Evolutionary conservation across 1,139 yeast species (phyloP), one percentile per base, ranked within the genome.

Genomic region (Candida sp.): DNA sequence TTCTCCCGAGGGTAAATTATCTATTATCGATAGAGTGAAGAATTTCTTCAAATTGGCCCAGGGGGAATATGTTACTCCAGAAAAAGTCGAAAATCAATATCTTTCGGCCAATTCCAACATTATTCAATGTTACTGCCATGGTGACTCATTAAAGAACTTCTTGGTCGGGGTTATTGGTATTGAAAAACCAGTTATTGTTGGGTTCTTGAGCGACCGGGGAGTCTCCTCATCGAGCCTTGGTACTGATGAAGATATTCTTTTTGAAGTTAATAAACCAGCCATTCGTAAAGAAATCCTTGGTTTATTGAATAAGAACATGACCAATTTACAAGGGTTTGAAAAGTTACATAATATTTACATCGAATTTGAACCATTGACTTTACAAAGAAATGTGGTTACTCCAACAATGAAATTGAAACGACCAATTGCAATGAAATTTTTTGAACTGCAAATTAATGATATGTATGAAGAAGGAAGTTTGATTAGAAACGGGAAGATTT

Each of bases 351-450:
- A 87, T 53, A 60, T 82, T 22, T 61, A 63, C 36, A 68, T 84
- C 42, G 81, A 70, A 33, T 58, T 84, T 41, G 93, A 86, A 49
- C 91, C 93, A 2, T 75, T 87, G 58, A 81, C 75, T 29, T 63
- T 80, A 29, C 85, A 78, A 38, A 79, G 81, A 47, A 84, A 81
- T 42, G 78, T 81, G 11, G 64, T 86, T 37, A 87, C 95, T 4
- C 95, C 95, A 37, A 86, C 95, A 2, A 64, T 86, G 58, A 87
- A 87, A 65, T 75, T 85, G 49, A 84, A 82, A 64, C 71, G 95
- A 54, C 75, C 78, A 5, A 66, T 73, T 36, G 87, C 88, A 8
- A 65, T 73, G 32, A 75, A 74, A 53, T 68, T 66, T 52, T 86
- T 81, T 60, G 66, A 66, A 43, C 54, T 61, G 2, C 67, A 64